Percentiles rank a stretch among this genome's conserved stretches.
These are phyloP conservation scores for Linnemannia schmuckeri DNA, from an alignment of 192 early-diverging fungal species.

Conservation along the genomic window DNA sequence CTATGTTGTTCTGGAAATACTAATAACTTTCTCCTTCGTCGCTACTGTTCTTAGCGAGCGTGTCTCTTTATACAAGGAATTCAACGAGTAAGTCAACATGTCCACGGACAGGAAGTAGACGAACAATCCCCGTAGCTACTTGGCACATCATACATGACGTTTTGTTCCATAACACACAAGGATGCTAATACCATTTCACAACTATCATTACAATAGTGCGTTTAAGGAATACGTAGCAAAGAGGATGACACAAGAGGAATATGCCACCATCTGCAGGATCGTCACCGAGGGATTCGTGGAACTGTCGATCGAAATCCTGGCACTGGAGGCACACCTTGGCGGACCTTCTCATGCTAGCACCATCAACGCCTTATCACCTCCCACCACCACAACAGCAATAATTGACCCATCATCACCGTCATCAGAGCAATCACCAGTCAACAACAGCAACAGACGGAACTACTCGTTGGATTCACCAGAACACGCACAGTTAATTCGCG, in stretches of 20 bases:
- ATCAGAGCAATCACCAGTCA: neutral
- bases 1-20: neutral
- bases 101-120: neutral
- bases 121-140: too few relatives aligned
- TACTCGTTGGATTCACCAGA: conserved; percentile 44
- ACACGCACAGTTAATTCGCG: conserved; percentile 48
- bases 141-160: too few relatives aligned
- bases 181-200: neutral
- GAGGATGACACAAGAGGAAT: conserved; percentile 48
- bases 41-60: conserved; percentile 24
- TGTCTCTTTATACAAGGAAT: conserved; percentile 50
- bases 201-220: conserved; percentile 9
- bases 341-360: conserved; percentile 21
- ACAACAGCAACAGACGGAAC: neutral
- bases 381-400: neutral
- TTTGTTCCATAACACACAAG: too few relatives aligned
- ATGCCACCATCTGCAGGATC: conserved; percentile 48
- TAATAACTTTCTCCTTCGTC: neutral
- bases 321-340: conserved; percentile 46
- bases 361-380: neutral
- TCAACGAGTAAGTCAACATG: conserved; percentile 42
- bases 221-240: conserved; percentile 51
- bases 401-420: neutral
- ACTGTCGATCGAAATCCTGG: conserved; percentile 49
- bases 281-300: conserved; percentile 54